Percentiles rank a stretch among this genome's conserved stretches.
These are phyloP conservation scores for Neonectria neomacrospora DNA, from an alignment of 2,329 filamentous ascomycete genomes.

Conservation along the genomic window DNA sequence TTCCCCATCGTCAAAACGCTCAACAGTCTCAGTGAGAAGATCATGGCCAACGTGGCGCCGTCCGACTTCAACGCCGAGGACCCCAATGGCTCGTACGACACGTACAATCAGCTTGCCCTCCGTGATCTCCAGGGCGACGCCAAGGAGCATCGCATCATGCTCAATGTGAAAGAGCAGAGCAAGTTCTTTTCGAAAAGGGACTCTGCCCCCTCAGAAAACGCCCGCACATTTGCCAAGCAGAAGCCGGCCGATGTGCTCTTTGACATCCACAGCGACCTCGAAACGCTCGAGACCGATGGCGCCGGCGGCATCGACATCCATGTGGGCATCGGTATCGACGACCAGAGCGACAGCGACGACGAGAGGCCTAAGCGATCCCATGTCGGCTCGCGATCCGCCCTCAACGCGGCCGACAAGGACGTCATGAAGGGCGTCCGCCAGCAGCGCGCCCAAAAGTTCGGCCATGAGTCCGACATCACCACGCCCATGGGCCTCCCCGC, in stretches of 20 bases:
- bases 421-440: conserved; percentile 73
- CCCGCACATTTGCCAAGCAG: conserved; percentile 72
- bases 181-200: conserved; percentile 78
- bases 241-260: conserved; percentile 75
- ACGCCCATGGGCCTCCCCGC: conserved; percentile 65
- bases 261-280: conserved; percentile 71
- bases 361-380: conserved; percentile 64
- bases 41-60: conserved; percentile 87
- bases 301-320: conserved; percentile 69
- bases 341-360: conserved; percentile 76
- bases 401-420: conserved; percentile 72
- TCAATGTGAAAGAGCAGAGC: conserved; percentile 90
- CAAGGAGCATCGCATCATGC: conserved; percentile 79
- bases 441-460: conserved; percentile 69
- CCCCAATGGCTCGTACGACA: conserved; percentile 71
- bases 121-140: conserved; percentile 81
- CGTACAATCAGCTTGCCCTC: conserved; percentile 79
- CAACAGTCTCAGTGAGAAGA: conserved; percentile 91
- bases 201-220: conserved; percentile 58
- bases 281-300: conserved; percentile 59
- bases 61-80: conserved; percentile 76
- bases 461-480: conserved; percentile 58
- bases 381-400: conserved; percentile 76
- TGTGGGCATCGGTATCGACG: conserved; percentile 73
- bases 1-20: conserved; percentile 89